A percentile compares a stretch with the other conserved stretches of the same genome.
These are phyloP conservation scores for Lentinula lateritia DNA, from an alignment of 768 basidiomycete species.

Conservation along the genomic window DNA sequence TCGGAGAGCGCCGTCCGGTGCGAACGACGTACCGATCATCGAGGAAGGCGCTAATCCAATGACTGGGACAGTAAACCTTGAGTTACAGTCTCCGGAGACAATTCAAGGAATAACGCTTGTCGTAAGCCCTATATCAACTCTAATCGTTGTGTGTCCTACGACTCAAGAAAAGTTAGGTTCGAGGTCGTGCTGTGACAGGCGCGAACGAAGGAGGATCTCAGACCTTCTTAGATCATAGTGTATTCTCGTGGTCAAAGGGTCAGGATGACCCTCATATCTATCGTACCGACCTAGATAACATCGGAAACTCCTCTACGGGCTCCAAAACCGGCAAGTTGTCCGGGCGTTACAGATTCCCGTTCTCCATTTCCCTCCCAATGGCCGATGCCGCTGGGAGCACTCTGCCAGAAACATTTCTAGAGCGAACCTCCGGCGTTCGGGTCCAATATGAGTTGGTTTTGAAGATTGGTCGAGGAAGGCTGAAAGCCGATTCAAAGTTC, in stretches of 20 bases:
- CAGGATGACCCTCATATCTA: conserved; percentile 23
- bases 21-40: conserved; percentile 16
- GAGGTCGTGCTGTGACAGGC: conserved; percentile 24
- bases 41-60: conserved; percentile 17
- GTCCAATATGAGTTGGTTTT: conserved; percentile 33
- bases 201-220: conserved; percentile 21
- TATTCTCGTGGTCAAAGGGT: conserved; percentile 26
- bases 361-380: conserved; percentile 32
- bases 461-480: conserved; percentile 28
- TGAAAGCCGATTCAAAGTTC: conserved; percentile 35
- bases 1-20: neutral
- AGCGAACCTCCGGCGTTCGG: conserved; percentile 24
- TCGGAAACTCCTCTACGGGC: neutral
- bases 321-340: conserved; percentile 21
- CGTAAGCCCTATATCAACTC: conserved; percentile 14
- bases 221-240: conserved; percentile 23
- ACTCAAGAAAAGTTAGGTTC: conserved; percentile 15
- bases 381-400: conserved; percentile 13
- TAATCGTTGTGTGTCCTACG: neutral
- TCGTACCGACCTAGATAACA: neutral
- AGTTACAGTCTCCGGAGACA: conserved; percentile 21
- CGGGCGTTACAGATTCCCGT: conserved; percentile 33
- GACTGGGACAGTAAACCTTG: conserved; percentile 22
- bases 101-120: conserved; percentile 23
- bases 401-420: conserved; percentile 30